Conservation (phyloP, 116 monocot species). For the Dioscorea cayenensis region DNA sequence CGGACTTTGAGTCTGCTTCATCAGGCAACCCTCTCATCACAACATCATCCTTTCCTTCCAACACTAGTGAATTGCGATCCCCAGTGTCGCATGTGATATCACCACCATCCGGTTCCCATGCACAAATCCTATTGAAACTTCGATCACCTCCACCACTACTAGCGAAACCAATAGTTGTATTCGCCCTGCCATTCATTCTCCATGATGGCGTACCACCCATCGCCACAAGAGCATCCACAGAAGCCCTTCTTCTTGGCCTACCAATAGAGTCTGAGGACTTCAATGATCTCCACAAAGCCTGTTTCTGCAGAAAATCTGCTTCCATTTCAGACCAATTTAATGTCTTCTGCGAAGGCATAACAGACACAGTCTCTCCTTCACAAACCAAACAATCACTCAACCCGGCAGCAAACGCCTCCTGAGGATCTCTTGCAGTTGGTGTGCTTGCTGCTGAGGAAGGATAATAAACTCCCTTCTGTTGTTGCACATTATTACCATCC, state of each 20-base stretch:
- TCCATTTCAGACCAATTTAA: conserved; percentile 26
- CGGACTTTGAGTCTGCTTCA: conserved; percentile 1
- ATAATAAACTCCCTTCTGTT: conserved; percentile 54
- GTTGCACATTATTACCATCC: conserved; percentile 6
- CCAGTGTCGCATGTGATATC: conserved; percentile 34
- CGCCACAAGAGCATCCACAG: not conserved
- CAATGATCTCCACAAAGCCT: conserved; percentile 6
- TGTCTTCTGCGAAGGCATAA: conserved; percentile 74
- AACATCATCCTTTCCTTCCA: not conserved
- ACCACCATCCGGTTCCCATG: conserved; percentile 52
- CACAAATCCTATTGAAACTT: conserved; percentile 23
- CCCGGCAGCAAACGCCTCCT: conserved; percentile 29
- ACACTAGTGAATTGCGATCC: conserved; percentile 9
- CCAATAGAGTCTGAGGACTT: conserved; percentile 3
- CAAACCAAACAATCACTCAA: conserved; percentile 28
- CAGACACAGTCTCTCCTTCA: conserved; percentile 19
- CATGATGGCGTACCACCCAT: not conserved
- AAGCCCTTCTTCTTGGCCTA: conserved; percentile 1
- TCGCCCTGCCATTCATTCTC: conserved; percentile 9
- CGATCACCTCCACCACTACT: conserved; percentile 12
- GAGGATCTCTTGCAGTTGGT: conserved; percentile 34
- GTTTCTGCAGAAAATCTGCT: conserved; percentile 2
- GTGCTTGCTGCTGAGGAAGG: conserved; percentile 31
- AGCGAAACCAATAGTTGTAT: conserved; percentile 2
- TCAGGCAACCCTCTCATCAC: conserved; percentile 1